A percentile compares a stretch with the other conserved stretches of the same genome.
Evolutionary conservation across 495 filamentous ascomycete species (phyloP).

Genomic region (Hypoxylon rickii): DNA sequence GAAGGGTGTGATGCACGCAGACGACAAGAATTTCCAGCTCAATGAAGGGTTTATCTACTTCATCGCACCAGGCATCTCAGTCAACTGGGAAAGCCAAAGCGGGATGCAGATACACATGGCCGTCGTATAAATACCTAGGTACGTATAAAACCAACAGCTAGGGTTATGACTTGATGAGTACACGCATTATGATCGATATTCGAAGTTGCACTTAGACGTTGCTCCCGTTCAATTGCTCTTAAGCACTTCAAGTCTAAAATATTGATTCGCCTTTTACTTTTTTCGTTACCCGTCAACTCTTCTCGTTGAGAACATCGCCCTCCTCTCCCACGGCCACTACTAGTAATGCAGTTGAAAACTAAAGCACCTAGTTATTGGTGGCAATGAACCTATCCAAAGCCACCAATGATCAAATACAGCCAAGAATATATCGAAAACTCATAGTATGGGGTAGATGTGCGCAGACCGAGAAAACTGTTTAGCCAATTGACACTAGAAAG

Average conservation of each 20-base stretch:
- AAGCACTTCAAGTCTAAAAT: too few species aligned
- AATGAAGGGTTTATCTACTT: conserved; percentile 72
- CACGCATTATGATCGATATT: neutral
- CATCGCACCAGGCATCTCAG: conserved; percentile 62
- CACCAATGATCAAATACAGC: conserved; percentile 17
- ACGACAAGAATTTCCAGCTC: conserved; percentile 57
- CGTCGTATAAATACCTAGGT: conserved; percentile 26
- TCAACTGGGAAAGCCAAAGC: conserved; percentile 53
- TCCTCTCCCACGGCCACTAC: too few species aligned
- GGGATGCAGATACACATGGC: conserved; percentile 62
- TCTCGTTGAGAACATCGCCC: too few species aligned
- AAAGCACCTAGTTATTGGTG: conserved; percentile 15
- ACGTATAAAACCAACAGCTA: neutral
- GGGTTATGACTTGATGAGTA: neutral
- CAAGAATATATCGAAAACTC: neutral
- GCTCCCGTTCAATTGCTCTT: too few species aligned
- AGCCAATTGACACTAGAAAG: conserved; percentile 20
- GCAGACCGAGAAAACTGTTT: conserved; percentile 8
- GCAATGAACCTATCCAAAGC: conserved; percentile 12
- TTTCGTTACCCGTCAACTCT: too few species aligned
- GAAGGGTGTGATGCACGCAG: conserved; percentile 59
- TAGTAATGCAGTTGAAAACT: too few species aligned
- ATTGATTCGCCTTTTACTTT: too few species aligned
- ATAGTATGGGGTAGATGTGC: neutral
- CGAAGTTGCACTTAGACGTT: too few species aligned